Base-by-base conservation (phyloP, 2,329 filamentous ascomycete species). In the Gremmenia infestans region DNA sequence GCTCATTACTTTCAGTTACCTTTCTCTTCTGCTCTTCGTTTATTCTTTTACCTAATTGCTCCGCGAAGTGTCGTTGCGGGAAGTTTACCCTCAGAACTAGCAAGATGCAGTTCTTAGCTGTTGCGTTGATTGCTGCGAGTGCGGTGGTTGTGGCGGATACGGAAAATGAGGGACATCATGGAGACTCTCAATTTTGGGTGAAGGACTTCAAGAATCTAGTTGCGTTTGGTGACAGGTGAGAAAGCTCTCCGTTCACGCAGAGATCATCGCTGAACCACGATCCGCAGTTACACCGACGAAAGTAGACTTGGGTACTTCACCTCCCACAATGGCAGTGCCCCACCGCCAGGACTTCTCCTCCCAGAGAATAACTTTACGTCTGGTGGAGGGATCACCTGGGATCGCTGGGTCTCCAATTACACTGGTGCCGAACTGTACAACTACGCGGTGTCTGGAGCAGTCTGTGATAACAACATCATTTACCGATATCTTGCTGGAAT, bases 361-460 rank as follows among this genome's bases (percentile, higher is more conserved):
- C 72, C 74, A 3, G 64, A 70, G 61, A 76, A 72, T 58, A 79
- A 79, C 57, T 65, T 68, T 12, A 86, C 87, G 0, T 74, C 84
- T 1, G 80, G 79, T 23, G 88, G 88, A 12, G 88, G 88, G 2
- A 78, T 82, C 15, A 78, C 78, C 1, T 92, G 89, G 89, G 78
- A 81, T 9, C 80, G 88, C 60, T 85, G 84, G 64, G 86, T 86
- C 6, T 78, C 81, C 7, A 74, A 83, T 59, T 78, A 80, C 57
- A 78, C 83, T 0, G 79, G 80, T 0, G 77, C 79, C 5, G 80
- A 72, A 19, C 75, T 81, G 39, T 81, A 79, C 72, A 82, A 90
- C 71, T 91, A 91, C 71, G 89, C 89, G 36, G 83, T 92, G 50
- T 76, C 76, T 36, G 88, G 88, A 42, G 88, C 87, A 4, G 83